Evolutionary conservation across 345 rosid species (phyloP).

Genomic region (Passiflora organensis): DNA sequence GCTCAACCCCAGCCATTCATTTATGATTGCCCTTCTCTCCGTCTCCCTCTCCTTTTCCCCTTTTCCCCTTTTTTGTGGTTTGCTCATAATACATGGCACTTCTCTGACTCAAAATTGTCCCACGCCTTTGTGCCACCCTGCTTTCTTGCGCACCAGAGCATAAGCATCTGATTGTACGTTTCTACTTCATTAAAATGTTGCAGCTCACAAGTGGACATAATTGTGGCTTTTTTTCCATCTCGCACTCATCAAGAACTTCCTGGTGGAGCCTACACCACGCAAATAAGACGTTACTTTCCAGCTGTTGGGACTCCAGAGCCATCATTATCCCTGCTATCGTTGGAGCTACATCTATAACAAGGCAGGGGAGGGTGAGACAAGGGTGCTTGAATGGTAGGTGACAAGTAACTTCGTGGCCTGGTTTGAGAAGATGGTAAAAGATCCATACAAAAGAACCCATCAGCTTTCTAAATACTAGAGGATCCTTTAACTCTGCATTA

Average conservation of each 20-base stretch:
- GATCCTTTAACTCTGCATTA: slow-evolving; percentile 3
- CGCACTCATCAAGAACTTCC: slow-evolving; percentile 10
- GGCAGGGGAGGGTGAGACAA: background rate
- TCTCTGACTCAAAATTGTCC: background rate
- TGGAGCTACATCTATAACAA: slow-evolving; percentile 4
- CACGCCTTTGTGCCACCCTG: background rate
- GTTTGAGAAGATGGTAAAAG: slow-evolving; percentile 8
- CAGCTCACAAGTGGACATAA: slow-evolving; percentile 11
- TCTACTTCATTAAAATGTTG: slow-evolving; percentile 10
- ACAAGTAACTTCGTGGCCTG: slow-evolving; percentile 2
- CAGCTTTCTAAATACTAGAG: slow-evolving; percentile 9
- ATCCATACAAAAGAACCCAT: background rate
- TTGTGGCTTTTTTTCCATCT: slow-evolving; percentile 9
- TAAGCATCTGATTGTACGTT: background rate
- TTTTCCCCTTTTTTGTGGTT: no score
- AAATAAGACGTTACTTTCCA: slow-evolving; percentile 20
- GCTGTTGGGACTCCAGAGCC: slow-evolving; percentile 12
- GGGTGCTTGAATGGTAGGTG: slow-evolving; percentile 10
- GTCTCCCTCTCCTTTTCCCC: no score
- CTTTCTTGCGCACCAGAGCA: background rate
- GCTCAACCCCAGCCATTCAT: slow-evolving; percentile 10
- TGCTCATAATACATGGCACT: background rate
- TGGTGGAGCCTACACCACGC: background rate
- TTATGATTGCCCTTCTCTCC: no score
- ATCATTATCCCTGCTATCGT: slow-evolving; percentile 14